These are phyloP conservation scores for Eucalyptus grandis DNA, from an alignment of 345 rosid genomes.

Conservation along the genomic window DNA sequence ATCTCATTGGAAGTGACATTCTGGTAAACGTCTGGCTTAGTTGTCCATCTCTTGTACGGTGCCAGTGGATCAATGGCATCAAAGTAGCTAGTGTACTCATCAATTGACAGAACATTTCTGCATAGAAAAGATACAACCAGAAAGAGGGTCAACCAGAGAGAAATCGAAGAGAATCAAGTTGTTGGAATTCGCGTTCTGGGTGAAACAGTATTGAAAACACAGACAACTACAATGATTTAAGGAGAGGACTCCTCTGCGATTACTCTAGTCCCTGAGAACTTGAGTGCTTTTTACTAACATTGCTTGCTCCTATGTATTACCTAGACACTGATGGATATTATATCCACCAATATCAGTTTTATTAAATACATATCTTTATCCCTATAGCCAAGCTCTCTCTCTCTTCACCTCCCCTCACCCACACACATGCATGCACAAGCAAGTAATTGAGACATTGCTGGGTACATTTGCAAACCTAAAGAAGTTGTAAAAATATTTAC, in stretches of 20 bases:
- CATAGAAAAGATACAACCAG: not conserved
- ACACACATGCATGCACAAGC: no score
- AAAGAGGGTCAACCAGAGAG: not conserved
- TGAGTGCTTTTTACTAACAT: not conserved
- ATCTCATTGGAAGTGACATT: not conserved
- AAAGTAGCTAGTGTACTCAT: conserved; percentile 65
- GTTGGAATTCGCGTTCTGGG: not conserved
- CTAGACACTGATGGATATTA: not conserved
- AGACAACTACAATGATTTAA: not conserved
- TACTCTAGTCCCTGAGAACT: not conserved
- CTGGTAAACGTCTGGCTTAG: conserved; percentile 4
- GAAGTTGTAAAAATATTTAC: no score
- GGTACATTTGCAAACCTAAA: no score
- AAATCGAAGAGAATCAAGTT: not conserved
- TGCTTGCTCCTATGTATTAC: not conserved
- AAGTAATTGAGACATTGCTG: no score
- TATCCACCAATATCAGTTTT: no score
- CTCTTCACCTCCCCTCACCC: no score
- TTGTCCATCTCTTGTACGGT: conserved; percentile 51
- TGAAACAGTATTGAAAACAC: not conserved
- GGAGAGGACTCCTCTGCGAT: not conserved
- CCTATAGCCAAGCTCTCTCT: no score
- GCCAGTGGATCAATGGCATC: conserved; percentile 76
- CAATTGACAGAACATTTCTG: conserved; percentile 86
- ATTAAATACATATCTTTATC: no score